These are phyloP conservation scores for Raphidocelis subcapitata DNA, from an alignment of 139 green algal species.

Conservation along the genomic window DNA sequence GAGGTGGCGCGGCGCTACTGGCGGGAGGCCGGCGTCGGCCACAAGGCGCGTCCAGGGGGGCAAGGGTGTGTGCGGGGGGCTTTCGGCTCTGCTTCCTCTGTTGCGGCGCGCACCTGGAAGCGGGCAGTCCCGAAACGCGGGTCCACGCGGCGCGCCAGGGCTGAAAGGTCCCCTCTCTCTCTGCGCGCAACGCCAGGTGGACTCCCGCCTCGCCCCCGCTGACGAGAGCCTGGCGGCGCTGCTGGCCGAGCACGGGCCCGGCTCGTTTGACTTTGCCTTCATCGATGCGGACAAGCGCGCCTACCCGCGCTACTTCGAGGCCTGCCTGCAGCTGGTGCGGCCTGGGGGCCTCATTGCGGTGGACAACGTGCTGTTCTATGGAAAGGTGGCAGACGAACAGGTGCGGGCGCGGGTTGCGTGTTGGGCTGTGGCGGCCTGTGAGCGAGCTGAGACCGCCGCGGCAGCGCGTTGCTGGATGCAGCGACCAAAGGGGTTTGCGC, in stretches of 20 bases:
- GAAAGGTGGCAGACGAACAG: conserved; percentile 60
- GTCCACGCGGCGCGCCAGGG: too few species aligned
- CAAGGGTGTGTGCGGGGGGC: not conserved
- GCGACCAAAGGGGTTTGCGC: too few species aligned
- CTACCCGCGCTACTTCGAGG: conserved; percentile 88
- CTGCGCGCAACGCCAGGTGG: conserved; percentile 24
- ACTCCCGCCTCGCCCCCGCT: conserved; percentile 42
- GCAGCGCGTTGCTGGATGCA: too few species aligned
- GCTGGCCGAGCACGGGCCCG: conserved; percentile 33
- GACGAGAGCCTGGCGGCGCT: conserved; percentile 41
- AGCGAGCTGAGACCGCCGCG: too few species aligned
- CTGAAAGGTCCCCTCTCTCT: too few species aligned
- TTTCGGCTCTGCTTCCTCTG: too few species aligned
- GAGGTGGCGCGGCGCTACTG: conserved; percentile 71
- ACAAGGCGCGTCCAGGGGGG: conserved; percentile 36
- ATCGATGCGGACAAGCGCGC: conserved; percentile 92
- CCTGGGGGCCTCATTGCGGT: conserved; percentile 85
- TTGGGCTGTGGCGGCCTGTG: too few species aligned
- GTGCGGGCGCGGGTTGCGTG: conserved; percentile 3
- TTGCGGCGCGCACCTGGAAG: too few species aligned
- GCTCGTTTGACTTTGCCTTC: conserved; percentile 85
- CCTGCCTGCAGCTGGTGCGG: conserved; percentile 76
- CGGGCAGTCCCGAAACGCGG: too few species aligned
- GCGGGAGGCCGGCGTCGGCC: conserved; percentile 57
- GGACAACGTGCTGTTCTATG: conserved; percentile 93